These are phyloP conservation scores for Pulveroboletus sp. DNA, from an alignment of 768 basidiomycete species.

Conservation along the genomic window DNA sequence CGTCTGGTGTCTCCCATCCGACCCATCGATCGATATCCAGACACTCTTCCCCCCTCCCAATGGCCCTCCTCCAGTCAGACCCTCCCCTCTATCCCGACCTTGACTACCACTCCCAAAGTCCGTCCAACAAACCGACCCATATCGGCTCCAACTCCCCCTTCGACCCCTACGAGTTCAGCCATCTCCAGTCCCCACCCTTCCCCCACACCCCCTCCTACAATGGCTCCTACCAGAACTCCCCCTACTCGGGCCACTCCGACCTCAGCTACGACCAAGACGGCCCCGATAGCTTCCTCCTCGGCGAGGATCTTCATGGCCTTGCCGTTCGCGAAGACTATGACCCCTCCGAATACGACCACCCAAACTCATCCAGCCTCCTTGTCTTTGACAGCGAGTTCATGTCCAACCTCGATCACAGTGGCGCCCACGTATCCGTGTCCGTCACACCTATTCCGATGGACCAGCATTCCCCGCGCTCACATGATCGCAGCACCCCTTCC, in stretches of 20 bases:
- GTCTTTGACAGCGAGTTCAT: slow-evolving; percentile 55
- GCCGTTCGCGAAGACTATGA: slow-evolving; percentile 53
- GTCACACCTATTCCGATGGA: slow-evolving; percentile 34
- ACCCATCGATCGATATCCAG: slow-evolving; percentile 5
- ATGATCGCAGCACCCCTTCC: slow-evolving; percentile 63
- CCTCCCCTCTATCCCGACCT: slow-evolving; percentile 16
- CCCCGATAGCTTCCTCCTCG: slow-evolving; percentile 47
- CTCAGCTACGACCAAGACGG: slow-evolving; percentile 50
- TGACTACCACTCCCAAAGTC: slow-evolving; percentile 25
- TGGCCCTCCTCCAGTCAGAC: slow-evolving; percentile 31
- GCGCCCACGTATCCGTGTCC: slow-evolving; percentile 35
- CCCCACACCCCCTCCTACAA: slow-evolving; percentile 55
- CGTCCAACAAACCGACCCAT: slow-evolving; percentile 23
- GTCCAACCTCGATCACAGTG: slow-evolving; percentile 25
- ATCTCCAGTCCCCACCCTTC: slow-evolving; percentile 36
- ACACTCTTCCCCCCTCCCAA: slow-evolving; percentile 1
- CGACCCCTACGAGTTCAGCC: slow-evolving; percentile 38
- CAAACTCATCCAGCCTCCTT: slow-evolving; percentile 45
- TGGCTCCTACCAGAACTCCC: slow-evolving; percentile 67
- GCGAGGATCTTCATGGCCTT: slow-evolving; percentile 38
- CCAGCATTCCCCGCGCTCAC: slow-evolving; percentile 40
- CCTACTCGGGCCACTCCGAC: slow-evolving; percentile 66
- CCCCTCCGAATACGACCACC: slow-evolving; percentile 67
- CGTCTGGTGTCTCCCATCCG: slow-evolving; percentile 13
- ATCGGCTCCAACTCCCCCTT: slow-evolving; percentile 23